Evolutionary conservation across 1,139 yeast species (phyloP).

Genomic region (Debaryomyces fabryi): DNA sequence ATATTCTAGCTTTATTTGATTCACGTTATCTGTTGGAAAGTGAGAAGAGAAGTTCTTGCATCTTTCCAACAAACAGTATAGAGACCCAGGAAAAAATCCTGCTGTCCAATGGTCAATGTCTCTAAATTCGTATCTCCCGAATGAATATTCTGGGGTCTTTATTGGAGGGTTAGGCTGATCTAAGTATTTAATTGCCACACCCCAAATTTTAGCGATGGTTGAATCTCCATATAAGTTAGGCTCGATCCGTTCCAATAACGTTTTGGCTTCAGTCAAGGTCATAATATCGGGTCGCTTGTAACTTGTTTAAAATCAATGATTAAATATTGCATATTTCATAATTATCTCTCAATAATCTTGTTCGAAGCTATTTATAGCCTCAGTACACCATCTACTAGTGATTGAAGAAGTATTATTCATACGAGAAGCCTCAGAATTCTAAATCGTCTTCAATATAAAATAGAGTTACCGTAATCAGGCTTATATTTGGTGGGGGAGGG

Average conservation of each 20-base stretch:
- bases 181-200: slow-evolving; percentile 14
- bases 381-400: background rate
- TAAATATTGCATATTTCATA: too few species aligned
- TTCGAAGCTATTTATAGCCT: background rate
- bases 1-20: slow-evolving; percentile 18
- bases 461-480: background rate
- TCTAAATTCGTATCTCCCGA: slow-evolving; percentile 18
- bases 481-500: background rate
- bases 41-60: slow-evolving; percentile 14
- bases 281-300: background rate
- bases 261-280: background rate
- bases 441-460: too few species aligned
- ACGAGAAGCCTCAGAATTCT: background rate
- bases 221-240: slow-evolving; percentile 14
- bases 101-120: slow-evolving; percentile 27
- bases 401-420: too few species aligned
- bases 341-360: too few species aligned
- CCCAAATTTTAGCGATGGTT: slow-evolving; percentile 19
- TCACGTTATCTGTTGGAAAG: slow-evolving; percentile 13
- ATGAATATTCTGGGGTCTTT: slow-evolving; percentile 17
- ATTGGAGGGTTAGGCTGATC: slow-evolving; percentile 13
- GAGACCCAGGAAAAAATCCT: slow-evolving; percentile 30
- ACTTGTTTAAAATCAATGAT: background rate
- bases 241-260: background rate
- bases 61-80: slow-evolving; percentile 25